phyloP scores from a whole-genome alignment of 2,329 filamentous ascomycete genomes.

The Venturia nashicola region DNA sequence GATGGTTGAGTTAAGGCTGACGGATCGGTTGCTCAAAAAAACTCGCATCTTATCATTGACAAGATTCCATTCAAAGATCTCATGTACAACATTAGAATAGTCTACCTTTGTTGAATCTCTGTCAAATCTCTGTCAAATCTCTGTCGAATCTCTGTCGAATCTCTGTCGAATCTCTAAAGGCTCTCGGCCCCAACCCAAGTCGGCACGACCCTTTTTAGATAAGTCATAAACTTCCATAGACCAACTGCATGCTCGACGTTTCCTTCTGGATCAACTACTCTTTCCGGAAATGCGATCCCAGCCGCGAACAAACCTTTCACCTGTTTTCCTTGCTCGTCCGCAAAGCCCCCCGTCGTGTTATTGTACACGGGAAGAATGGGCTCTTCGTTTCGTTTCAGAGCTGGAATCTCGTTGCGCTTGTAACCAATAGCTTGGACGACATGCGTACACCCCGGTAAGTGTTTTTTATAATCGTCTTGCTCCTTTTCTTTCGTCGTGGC shows the following conservation, averaged over 20 bases:
- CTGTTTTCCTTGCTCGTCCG: neutral
- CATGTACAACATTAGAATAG: too few relatives aligned
- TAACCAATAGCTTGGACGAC: conserved; percentile 51
- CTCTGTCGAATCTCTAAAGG: too few relatives aligned
- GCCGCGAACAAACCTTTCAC: conserved; percentile 46
- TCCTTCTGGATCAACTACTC: conserved; percentile 46
- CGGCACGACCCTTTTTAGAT: conserved; percentile 41
- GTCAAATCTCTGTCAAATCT: too few relatives aligned
- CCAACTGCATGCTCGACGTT: conserved; percentile 52
- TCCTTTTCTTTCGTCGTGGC: conserved; percentile 24
- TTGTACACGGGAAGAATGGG: neutral
- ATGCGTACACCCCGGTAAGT: conserved; percentile 39
- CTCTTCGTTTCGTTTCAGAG: neutral
- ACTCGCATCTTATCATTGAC: too few relatives aligned
- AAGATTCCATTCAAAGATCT: neutral
- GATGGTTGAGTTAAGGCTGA: too few relatives aligned
- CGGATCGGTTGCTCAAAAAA: too few relatives aligned
- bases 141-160: too few relatives aligned
- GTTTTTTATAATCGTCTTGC: conserved; percentile 29
- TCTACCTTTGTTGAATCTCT: too few relatives aligned
- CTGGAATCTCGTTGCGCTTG: neutral
- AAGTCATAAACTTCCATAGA: conserved; percentile 55
- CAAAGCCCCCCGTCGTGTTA: neutral
- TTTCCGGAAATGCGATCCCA: conserved; percentile 52
- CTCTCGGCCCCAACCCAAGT: conserved; percentile 27